These are phyloP conservation scores for Micractinium conductrix DNA, from an alignment of 139 green algal genomes.

Conservation along the genomic window DNA sequence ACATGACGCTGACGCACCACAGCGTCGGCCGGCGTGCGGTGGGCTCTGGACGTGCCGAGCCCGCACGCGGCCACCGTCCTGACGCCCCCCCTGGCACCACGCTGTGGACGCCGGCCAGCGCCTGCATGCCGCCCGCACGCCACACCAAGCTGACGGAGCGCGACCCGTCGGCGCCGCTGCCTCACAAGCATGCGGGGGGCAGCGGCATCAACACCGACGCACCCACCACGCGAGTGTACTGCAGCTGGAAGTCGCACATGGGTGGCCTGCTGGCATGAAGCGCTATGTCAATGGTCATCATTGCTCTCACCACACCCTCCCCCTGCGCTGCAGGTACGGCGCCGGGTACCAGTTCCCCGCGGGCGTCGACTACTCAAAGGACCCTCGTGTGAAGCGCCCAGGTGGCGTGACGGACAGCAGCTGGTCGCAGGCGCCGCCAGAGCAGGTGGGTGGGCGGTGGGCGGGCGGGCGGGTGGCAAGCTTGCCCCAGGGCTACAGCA, in stretches of 20 bases:
- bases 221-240: neutral
- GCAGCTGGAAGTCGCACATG: neutral
- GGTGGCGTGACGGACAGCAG: too few relatives aligned
- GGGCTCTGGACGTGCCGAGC: neutral
- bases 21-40: neutral
- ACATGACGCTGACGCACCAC: slow-evolving; percentile 8
- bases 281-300: neutral
- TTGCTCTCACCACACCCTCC: neutral
- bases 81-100: neutral
- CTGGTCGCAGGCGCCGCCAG: too few relatives aligned
- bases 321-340: neutral
- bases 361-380: neutral
- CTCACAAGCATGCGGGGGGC: neutral
- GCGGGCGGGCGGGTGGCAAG: too few relatives aligned
- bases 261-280: neutral
- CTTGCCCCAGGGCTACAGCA: too few relatives aligned
- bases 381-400: neutral
- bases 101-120: neutral
- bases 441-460: too few relatives aligned
- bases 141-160: slow-evolving; percentile 1
- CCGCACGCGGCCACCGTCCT: neutral
- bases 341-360: neutral
- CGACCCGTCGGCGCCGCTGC: neutral
- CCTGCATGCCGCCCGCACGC: neutral
- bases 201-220: neutral